These are phyloP conservation scores for Sinapis alba DNA, from an alignment of 441 rosid species.

Conservation along the genomic window DNA sequence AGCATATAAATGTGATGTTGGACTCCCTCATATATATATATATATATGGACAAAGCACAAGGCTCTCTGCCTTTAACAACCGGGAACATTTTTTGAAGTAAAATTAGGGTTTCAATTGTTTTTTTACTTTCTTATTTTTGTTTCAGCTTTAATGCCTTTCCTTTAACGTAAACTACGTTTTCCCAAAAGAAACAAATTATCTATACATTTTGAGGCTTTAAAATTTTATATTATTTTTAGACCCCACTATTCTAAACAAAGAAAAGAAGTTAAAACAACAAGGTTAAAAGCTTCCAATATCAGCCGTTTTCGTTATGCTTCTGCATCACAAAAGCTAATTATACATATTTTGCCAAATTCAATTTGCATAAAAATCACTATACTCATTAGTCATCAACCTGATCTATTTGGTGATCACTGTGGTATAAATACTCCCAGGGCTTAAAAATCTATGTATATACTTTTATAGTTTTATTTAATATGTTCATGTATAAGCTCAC, in stretches of 20 bases:
- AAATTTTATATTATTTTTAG: slow-evolving; percentile 7
- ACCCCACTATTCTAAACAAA: slow-evolving; percentile 24
- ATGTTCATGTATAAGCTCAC: not conserved
- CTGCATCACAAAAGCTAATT: slow-evolving; percentile 29
- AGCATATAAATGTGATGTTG: slow-evolving; percentile 18
- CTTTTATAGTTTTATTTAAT: not conserved
- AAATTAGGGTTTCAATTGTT: not conserved
- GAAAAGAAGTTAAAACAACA: not conserved
- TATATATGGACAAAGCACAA: slow-evolving; percentile 20
- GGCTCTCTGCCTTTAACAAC: not conserved
- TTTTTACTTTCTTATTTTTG: not conserved
- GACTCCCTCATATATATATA: slow-evolving; percentile 21
- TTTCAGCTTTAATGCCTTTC: not conserved
- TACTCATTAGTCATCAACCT: not conserved
- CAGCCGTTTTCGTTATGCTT: slow-evolving; percentile 31
- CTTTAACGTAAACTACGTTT: slow-evolving; percentile 30
- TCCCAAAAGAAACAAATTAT: slow-evolving; percentile 28
- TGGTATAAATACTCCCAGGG: not conserved
- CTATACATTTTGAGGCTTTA: slow-evolving; percentile 15
- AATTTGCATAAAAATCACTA: not conserved
- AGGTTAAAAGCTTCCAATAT: slow-evolving; percentile 23
- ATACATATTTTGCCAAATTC: not conserved
- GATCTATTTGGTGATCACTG: not conserved
- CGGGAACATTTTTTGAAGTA: slow-evolving; percentile 1
- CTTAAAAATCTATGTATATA: not conserved